Conservation (phyloP, 192 early-diverging fungal genomes). For the Dissophora ornata region DNA sequence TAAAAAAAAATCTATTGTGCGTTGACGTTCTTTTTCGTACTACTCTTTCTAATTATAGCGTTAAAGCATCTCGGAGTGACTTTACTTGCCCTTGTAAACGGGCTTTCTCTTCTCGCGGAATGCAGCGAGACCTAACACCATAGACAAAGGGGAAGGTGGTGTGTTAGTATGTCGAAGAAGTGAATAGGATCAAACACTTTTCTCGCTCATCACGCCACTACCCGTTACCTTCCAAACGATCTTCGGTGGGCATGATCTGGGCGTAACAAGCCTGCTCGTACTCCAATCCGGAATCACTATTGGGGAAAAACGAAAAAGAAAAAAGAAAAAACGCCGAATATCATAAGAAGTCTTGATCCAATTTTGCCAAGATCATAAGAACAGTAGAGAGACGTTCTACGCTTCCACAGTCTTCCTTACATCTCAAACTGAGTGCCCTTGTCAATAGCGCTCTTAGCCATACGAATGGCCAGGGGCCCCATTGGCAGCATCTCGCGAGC, state of each 20-base stretch:
- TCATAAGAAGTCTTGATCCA: neutral
- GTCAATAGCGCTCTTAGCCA: conserved; percentile 94
- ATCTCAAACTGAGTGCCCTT: conserved; percentile 83
- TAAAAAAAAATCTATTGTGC: too few species aligned
- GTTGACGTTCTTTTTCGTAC: too few species aligned
- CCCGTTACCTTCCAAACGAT: conserved; percentile 84
- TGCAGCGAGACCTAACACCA: conserved; percentile 64
- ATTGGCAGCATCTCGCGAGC: conserved; percentile 80
- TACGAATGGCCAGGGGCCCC: conserved; percentile 88
- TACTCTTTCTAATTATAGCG: too few species aligned
- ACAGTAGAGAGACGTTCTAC: too few species aligned
- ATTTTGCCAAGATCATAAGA: too few species aligned
- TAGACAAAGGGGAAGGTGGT: too few species aligned
- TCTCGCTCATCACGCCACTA: neutral
- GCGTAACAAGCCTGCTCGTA: conserved; percentile 96
- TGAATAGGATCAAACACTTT: neutral
- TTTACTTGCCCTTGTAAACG: conserved; percentile 79
- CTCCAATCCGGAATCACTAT: conserved; percentile 83
- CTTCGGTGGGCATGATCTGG: conserved; percentile 93
- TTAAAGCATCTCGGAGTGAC: too few species aligned
- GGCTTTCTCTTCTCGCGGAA: conserved; percentile 91
- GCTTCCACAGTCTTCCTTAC: too few species aligned
- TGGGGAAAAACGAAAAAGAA: neutral
- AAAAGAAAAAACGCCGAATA: neutral
- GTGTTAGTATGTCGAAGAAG: too few species aligned